These are phyloP conservation scores for Nowakowskiella sp. DNA, from an alignment of 192 early-diverging fungal species.

Conservation along the genomic window DNA sequence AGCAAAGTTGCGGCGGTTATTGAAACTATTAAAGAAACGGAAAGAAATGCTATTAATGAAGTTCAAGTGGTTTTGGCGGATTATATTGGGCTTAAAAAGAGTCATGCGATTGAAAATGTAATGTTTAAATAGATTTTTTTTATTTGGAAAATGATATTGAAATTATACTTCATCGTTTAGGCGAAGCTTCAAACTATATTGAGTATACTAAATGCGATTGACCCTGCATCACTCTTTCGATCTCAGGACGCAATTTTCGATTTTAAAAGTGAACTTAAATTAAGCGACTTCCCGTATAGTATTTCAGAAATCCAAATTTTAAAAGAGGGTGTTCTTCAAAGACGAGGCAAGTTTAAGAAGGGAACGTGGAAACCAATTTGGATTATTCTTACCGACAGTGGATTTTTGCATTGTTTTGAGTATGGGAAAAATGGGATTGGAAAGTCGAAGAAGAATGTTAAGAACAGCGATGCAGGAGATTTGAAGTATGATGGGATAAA, in stretches of 20 bases:
- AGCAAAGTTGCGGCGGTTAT: conserved; percentile 15
- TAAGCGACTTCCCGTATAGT: conserved; percentile 19
- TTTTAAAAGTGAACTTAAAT: conserved; percentile 5
- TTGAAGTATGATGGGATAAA: neutral
- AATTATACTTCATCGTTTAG: neutral
- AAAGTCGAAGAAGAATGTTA: conserved; percentile 5
- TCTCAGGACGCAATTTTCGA: no score
- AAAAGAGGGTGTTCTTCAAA: conserved; percentile 23
- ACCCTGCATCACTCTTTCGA: conserved; percentile 1
- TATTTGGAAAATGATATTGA: no score
- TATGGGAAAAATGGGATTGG: conserved; percentile 12
- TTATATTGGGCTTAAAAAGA: conserved; percentile 10
- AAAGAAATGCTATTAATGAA: conserved; percentile 16
- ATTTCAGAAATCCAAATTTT: conserved; percentile 22
- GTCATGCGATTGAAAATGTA: conserved; percentile 12
- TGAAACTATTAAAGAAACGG: conserved; percentile 23
- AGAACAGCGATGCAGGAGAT: conserved; percentile 1
- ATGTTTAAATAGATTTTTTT: conserved; percentile 11
- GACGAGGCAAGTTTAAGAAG: conserved; percentile 10
- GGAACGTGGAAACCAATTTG: conserved; percentile 24
- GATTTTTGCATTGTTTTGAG: conserved; percentile 31
- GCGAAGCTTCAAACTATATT: conserved; percentile 15
- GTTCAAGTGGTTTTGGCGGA: conserved; percentile 20
- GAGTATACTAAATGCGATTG: conserved; percentile 1
- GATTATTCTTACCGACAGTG: conserved; percentile 26